These are phyloP conservation scores for Eucalyptus rudis DNA, from an alignment of 345 rosid species.

Conservation along the genomic window DNA sequence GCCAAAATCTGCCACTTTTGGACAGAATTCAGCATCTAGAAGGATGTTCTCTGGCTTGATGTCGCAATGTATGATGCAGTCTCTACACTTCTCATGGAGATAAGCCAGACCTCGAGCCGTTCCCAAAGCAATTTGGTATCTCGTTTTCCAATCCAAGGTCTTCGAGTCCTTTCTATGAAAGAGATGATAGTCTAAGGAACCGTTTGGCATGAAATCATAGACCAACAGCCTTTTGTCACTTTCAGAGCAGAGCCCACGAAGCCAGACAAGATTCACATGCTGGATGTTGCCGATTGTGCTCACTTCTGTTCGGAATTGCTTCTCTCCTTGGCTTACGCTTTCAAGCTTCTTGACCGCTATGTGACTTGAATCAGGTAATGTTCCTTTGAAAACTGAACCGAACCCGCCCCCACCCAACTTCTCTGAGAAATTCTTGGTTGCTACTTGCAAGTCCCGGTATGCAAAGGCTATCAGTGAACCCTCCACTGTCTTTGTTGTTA, in stretches of 20 bases:
- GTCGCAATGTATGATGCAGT: slow-evolving; percentile 83
- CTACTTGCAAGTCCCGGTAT: slow-evolving; percentile 49
- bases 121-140: slow-evolving; percentile 62
- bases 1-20: slow-evolving; percentile 86
- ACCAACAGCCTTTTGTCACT: slow-evolving; percentile 50
- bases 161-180: slow-evolving; percentile 13
- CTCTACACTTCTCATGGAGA: slow-evolving; percentile 76
- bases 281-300: slow-evolving; percentile 76
- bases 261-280: slow-evolving; percentile 67
- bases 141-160: slow-evolving; percentile 39
- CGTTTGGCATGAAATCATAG: slow-evolving; percentile 71
- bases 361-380: slow-evolving; percentile 42
- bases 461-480: slow-evolving; percentile 60
- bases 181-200: slow-evolving; percentile 58
- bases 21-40: slow-evolving; percentile 47
- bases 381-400: slow-evolving; percentile 81
- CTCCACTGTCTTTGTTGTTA: slow-evolving; percentile 13
- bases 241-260: slow-evolving; percentile 81
- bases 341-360: slow-evolving; percentile 84
- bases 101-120: slow-evolving; percentile 69
- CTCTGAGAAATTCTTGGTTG: slow-evolving; percentile 64
- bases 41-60: slow-evolving; percentile 85
- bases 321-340: slow-evolving; percentile 71
- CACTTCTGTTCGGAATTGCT: slow-evolving; percentile 78
- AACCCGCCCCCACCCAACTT: slow-evolving; percentile 83